Conservation (phyloP, 176 grass and related monocot genomes). For the Juncus inflexus region DNA sequence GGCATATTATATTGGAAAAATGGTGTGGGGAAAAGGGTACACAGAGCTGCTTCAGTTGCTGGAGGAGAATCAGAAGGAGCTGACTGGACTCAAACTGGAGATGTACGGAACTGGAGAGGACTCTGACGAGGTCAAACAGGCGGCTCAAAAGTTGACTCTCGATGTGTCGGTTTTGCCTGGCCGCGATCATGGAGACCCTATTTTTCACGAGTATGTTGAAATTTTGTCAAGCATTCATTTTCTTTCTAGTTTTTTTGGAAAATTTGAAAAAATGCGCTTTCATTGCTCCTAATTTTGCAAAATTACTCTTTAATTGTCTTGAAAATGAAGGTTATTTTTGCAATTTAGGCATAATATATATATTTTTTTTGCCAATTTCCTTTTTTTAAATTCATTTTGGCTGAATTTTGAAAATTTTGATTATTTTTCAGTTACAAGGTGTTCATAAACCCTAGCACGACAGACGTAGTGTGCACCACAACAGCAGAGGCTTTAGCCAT, state of each 20-base stretch:
- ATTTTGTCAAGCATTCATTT: constrained; percentile 7
- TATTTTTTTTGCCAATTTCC: too few relatives aligned
- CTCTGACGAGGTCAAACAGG: constrained; percentile 54
- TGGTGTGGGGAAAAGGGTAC: constrained; percentile 99
- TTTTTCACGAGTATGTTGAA: constrained; percentile 76
- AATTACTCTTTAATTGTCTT: too few relatives aligned
- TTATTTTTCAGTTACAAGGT: constrained; percentile 79
- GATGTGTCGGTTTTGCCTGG: constrained; percentile 73
- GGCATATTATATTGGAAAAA: constrained; percentile 97
- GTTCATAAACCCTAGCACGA: constrained; percentile 96
- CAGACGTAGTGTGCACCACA: constrained; percentile 95
- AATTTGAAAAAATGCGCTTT: too few relatives aligned
- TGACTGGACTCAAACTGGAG: constrained; percentile 76
- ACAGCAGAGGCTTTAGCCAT: constrained; percentile 90
- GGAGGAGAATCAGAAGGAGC: constrained; percentile 50
- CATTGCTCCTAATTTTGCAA: too few relatives aligned
- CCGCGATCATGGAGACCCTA: constrained; percentile 74
- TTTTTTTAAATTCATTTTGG: too few relatives aligned
- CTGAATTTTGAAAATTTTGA: not conserved
- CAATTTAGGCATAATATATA: too few relatives aligned
- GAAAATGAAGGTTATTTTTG: too few relatives aligned
- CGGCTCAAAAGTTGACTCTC: constrained; percentile 53
- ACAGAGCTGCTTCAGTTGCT: constrained; percentile 74
- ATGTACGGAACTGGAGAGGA: constrained; percentile 96
- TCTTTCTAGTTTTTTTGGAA: not conserved